Percentiles rank a stretch among this genome's conserved stretches.
These are phyloP conservation scores for Digitaria exilis DNA, from an alignment of 202 grass and related monocot genomes.

Conservation along the genomic window DNA sequence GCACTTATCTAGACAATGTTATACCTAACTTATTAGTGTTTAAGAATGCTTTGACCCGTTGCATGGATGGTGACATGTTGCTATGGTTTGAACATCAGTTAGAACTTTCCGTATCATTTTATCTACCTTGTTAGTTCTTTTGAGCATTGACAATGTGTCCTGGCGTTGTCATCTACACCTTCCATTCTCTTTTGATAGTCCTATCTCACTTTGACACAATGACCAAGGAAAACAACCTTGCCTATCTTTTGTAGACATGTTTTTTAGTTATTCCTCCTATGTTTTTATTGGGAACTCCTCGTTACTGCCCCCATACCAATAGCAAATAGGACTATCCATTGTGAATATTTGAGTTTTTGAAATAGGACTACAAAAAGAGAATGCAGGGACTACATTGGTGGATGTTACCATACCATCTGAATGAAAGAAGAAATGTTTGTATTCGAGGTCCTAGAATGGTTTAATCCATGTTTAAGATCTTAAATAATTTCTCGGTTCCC, in stretches of 20 bases:
- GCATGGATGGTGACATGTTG: background rate
- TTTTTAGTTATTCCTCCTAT: too few relatives aligned
- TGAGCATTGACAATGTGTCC: background rate
- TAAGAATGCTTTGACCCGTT: background rate
- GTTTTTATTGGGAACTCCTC: too few relatives aligned
- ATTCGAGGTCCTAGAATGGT: background rate
- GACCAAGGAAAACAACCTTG: too few relatives aligned
- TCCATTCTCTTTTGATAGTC: too few relatives aligned
- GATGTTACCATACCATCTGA: background rate
- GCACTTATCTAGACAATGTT: background rate
- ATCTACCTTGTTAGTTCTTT: background rate
- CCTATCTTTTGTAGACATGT: too few relatives aligned
- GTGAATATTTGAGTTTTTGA: too few relatives aligned
- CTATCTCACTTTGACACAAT: too few relatives aligned
- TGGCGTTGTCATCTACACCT: background rate
- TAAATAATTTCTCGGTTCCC: too few relatives aligned
- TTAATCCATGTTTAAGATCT: too few relatives aligned
- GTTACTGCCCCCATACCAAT: too few relatives aligned
- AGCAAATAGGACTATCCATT: too few relatives aligned
- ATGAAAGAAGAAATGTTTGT: background rate
- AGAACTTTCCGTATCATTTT: background rate
- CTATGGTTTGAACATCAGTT: background rate
- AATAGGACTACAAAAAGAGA: too few relatives aligned
- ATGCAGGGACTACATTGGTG: background rate
- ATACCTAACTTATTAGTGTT: background rate